A percentile compares a stretch with the other conserved stretches of the same genome.
phyloP scores from a whole-genome alignment of 2,329 filamentous ascomycete species.

The Pleurostoma richardsiae region DNA sequence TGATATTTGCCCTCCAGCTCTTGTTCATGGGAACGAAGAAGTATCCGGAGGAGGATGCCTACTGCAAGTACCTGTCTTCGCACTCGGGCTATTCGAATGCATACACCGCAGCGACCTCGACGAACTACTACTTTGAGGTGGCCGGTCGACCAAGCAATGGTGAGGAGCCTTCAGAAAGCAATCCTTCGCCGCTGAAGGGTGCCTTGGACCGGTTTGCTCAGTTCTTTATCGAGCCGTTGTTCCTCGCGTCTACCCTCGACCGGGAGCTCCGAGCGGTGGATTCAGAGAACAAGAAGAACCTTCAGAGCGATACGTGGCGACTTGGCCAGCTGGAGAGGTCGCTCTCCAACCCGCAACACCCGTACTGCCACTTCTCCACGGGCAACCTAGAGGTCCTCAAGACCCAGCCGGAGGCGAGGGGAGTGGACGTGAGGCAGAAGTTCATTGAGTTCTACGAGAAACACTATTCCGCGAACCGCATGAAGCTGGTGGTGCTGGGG shows the following conservation, averaged over 20 bases:
- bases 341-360: conserved; percentile 80
- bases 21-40: conserved; percentile 99
- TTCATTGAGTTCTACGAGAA: conserved; percentile 89
- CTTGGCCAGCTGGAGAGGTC: conserved; percentile 84
- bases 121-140: conserved; percentile 97
- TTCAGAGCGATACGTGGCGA: conserved; percentile 86
- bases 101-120: conserved; percentile 88
- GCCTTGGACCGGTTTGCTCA: conserved; percentile 89
- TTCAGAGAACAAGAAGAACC: conserved; percentile 96
- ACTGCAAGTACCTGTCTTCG: conserved; percentile 85
- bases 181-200: conserved; percentile 63
- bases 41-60: conserved; percentile 93
- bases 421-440: conserved; percentile 80
- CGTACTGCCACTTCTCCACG: conserved; percentile 87
- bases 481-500: conserved; percentile 87
- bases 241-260: conserved; percentile 78
- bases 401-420: conserved; percentile 70
- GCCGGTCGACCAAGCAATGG: conserved; percentile 69
- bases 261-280: conserved; percentile 85
- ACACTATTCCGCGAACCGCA: conserved; percentile 88
- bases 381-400: conserved; percentile 84
- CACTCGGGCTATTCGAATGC: conserved; percentile 93
- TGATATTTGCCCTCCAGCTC: conserved; percentile 37
- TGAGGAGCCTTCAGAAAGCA: conserved; percentile 47
- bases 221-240: conserved; percentile 87